A percentile compares a stretch with the other conserved stretches of the same genome.
Conservation (phyloP, 257 asterid genomes). For the Henckelia pumila region DNA sequence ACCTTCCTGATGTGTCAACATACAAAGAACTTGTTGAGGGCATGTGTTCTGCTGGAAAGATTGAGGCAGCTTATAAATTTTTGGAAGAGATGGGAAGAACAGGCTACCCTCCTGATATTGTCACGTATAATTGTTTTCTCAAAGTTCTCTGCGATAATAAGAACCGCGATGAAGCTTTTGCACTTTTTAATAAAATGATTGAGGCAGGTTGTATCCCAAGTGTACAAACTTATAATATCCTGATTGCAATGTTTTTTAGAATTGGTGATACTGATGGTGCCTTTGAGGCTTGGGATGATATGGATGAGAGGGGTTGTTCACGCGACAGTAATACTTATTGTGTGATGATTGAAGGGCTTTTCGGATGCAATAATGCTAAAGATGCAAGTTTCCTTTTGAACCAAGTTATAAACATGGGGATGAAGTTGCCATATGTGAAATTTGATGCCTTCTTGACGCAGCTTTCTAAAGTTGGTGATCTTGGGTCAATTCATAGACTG, state of each 20-base stretch:
- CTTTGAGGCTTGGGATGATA: slow-evolving; percentile 76
- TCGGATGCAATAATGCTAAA: slow-evolving; percentile 41
- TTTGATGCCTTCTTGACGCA: slow-evolving; percentile 63
- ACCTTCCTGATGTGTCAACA: slow-evolving; percentile 89
- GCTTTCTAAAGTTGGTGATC: slow-evolving; percentile 77
- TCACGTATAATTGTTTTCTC: slow-evolving; percentile 84
- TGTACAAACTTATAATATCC: slow-evolving; percentile 81
- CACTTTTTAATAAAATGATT: slow-evolving; percentile 60
- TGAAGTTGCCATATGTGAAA: slow-evolving; percentile 67
- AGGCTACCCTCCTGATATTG: slow-evolving; percentile 93
- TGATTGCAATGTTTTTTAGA: slow-evolving; percentile 66
- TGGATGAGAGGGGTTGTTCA: slow-evolving; percentile 61
- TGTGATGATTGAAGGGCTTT: slow-evolving; percentile 88
- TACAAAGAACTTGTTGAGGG: slow-evolving; percentile 84
- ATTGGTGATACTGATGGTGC: slow-evolving; percentile 67
- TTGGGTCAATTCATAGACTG: slow-evolving; percentile 60
- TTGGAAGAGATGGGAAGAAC: slow-evolving; percentile 77
- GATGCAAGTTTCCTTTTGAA: slow-evolving; percentile 74
- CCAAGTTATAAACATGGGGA: slow-evolving; percentile 56
- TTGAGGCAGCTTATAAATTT: slow-evolving; percentile 68
- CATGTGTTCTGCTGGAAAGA: slow-evolving; percentile 64
- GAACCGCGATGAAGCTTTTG: slow-evolving; percentile 54
- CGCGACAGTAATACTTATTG: slow-evolving; percentile 74
- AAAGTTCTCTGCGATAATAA: slow-evolving; percentile 75
- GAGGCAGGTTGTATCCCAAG: slow-evolving; percentile 71